These are phyloP conservation scores for Ophiosphaerella narmari DNA, from an alignment of 2,329 filamentous ascomycete genomes.

Conservation along the genomic window DNA sequence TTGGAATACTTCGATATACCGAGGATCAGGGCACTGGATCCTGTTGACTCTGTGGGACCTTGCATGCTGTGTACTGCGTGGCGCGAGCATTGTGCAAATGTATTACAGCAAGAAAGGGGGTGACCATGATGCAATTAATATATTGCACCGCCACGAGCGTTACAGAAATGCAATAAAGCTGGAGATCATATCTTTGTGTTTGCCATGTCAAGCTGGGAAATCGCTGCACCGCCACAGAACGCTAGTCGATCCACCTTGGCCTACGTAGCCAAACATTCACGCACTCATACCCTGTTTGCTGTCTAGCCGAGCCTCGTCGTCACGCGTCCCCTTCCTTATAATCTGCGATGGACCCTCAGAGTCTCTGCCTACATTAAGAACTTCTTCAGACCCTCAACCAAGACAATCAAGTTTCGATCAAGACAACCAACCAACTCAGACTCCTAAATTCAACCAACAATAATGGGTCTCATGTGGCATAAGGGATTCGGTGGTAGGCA, in stretches of 20 bases:
- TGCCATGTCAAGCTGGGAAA: no score
- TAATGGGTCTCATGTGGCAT: slow-evolving; percentile 55
- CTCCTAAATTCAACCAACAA: slow-evolving; percentile 15
- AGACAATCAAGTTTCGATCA: no score
- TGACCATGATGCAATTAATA: no score
- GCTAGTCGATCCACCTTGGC: slow-evolving; percentile 7
- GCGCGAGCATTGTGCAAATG: no score
- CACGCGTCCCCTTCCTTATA: slow-evolving; percentile 17
- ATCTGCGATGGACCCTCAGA: slow-evolving; percentile 2
- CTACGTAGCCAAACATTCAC: slow-evolving; percentile 8
- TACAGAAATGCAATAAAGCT: no score
- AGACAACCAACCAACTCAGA: not conserved
- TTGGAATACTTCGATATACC: no score
- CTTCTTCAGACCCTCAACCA: not conserved
- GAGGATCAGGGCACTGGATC: no score
- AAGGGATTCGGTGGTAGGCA: slow-evolving; percentile 52
- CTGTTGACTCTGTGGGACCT: no score
- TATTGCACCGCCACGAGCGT: no score
- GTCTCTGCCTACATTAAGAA: slow-evolving; percentile 6
- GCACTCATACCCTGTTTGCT: slow-evolving; percentile 19
- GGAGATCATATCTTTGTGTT: no score
- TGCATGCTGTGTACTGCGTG: no score
- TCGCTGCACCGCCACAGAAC: not conserved
- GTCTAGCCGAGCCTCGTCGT: slow-evolving; percentile 12
- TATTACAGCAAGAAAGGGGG: no score